phyloP scores from a whole-genome alignment of 306 rosid genomes.

The Prunus dulcis region DNA sequence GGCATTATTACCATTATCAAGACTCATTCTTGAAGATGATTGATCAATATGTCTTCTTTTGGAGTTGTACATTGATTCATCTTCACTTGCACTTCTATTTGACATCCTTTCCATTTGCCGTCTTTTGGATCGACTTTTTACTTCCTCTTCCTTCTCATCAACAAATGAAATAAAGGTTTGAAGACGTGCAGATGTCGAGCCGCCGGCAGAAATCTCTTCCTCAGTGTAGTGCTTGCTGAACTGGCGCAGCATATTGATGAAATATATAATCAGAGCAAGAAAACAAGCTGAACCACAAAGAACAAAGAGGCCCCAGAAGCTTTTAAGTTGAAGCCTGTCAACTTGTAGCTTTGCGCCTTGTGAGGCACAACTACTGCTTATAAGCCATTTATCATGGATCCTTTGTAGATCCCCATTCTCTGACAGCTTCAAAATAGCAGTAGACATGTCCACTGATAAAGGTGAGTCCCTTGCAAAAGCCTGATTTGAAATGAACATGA shows the following conservation, averaged over 20 bases:
- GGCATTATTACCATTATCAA: neutral
- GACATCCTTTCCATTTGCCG: conserved; percentile 58
- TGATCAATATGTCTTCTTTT: conserved; percentile 25
- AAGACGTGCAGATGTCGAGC: conserved; percentile 35
- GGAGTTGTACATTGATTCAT: conserved; percentile 30
- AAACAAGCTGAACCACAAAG: conserved; percentile 68
- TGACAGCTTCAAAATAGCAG: conserved; percentile 65
- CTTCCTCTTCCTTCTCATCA: conserved; percentile 63
- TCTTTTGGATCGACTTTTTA: conserved; percentile 49
- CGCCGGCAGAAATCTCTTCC: conserved; percentile 22
- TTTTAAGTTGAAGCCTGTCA: conserved; percentile 66
- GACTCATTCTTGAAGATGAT: neutral
- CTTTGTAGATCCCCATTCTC: conserved; percentile 88
- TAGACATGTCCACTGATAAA: conserved; percentile 76
- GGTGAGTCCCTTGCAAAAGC: conserved; percentile 91
- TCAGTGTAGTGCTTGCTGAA: conserved; percentile 43
- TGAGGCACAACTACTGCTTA: conserved; percentile 67
- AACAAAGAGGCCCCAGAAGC: conserved; percentile 85
- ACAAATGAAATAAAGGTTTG: conserved; percentile 66
- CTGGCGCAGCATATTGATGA: conserved; percentile 48
- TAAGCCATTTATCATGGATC: conserved; percentile 96
- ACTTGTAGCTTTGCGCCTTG: conserved; percentile 60
- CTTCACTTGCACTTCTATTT: conserved; percentile 27
- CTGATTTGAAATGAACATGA: conserved; percentile 38
- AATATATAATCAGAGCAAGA: conserved; percentile 52